A percentile compares a stretch with the other conserved stretches of the same genome.
These are phyloP conservation scores for Mentha longifolia DNA, from an alignment of 257 asterid genomes.

Conservation along the genomic window DNA sequence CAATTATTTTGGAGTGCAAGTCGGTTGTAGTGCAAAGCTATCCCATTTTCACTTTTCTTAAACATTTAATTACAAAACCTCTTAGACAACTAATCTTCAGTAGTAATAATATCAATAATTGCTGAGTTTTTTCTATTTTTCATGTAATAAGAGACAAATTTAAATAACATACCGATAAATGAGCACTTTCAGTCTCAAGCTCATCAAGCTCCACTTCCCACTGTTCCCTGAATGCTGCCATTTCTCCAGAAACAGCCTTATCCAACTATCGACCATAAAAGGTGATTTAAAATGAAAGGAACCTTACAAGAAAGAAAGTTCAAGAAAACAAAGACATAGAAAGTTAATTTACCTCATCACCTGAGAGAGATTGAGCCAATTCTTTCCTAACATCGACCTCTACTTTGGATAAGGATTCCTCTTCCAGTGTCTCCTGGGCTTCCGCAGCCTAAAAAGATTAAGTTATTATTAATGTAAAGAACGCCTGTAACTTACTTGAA, in stretches of 20 bases:
- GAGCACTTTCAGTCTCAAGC: conserved; percentile 88
- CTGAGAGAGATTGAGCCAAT: conserved; percentile 64
- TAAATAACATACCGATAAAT: conserved; percentile 62
- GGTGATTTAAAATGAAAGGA: conserved; percentile 5
- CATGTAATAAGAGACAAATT: conserved; percentile 9
- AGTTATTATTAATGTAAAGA: conserved; percentile 28
- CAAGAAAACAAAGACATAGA: not conserved
- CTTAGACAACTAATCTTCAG: conserved; percentile 16
- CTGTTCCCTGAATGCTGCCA: conserved; percentile 73
- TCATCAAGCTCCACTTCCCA: conserved; percentile 92
- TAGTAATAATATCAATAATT: conserved; percentile 8
- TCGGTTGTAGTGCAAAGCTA: conserved; percentile 14
- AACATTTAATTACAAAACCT: conserved; percentile 3
- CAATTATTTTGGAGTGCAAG: not conserved
- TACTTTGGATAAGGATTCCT: conserved; percentile 74
- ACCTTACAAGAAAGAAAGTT: conserved; percentile 1
- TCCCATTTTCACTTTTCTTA: not conserved
- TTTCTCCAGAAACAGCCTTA: conserved; percentile 76
- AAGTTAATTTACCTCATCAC: conserved; percentile 56
- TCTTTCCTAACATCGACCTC: conserved; percentile 92
- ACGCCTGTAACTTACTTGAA: conserved; percentile 2
- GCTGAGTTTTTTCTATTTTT: conserved; percentile 8
- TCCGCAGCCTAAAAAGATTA: conserved; percentile 78
- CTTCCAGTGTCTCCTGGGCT: conserved; percentile 93
- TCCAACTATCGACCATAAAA: conserved; percentile 63